These are phyloP conservation scores for Epichloe glyceriae DNA, from an alignment of 2,329 filamentous ascomycete species.

Conservation along the genomic window DNA sequence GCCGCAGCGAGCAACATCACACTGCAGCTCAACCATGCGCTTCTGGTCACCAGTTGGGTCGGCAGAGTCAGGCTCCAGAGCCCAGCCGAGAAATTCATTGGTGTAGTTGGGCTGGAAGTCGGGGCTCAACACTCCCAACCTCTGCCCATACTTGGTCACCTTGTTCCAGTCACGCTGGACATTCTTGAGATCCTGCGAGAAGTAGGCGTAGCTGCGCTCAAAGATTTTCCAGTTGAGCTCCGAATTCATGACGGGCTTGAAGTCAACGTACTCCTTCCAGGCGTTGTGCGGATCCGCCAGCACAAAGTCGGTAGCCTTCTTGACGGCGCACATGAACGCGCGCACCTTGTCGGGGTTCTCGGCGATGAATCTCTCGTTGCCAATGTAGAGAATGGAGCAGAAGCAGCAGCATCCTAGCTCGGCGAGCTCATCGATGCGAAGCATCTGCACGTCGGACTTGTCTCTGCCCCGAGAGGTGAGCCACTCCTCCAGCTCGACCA, in stretches of 20 bases:
- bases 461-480: constrained; percentile 49
- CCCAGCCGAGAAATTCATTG: constrained; percentile 57
- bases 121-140: constrained; percentile 52
- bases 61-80: constrained; percentile 46
- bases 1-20: constrained; percentile 49
- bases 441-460: constrained; percentile 61
- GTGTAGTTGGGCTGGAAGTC: constrained; percentile 62
- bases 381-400: constrained; percentile 71
- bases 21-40: constrained; percentile 57
- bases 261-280: constrained; percentile 56
- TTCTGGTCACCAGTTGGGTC: constrained; percentile 65
- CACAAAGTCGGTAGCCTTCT: constrained; percentile 61
- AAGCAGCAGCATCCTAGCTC: constrained; percentile 76
- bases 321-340: constrained; percentile 60
- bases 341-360: constrained; percentile 51
- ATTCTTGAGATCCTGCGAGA: constrained; percentile 62
- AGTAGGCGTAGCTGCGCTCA: constrained; percentile 66
- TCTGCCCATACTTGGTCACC: constrained; percentile 65
- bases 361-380: constrained; percentile 57
- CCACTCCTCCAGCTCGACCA: constrained; percentile 73
- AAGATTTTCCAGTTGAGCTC: constrained; percentile 66
- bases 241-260: constrained; percentile 59
- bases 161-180: constrained; percentile 64
- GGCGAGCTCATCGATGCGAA: constrained; percentile 68
- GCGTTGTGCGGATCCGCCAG: constrained; percentile 48